Percentiles rank a stretch among this genome's conserved stretches.
Conservation (phyloP, 2,329 filamentous ascomycete species). For the Cucurbitaria berberidis region DNA sequence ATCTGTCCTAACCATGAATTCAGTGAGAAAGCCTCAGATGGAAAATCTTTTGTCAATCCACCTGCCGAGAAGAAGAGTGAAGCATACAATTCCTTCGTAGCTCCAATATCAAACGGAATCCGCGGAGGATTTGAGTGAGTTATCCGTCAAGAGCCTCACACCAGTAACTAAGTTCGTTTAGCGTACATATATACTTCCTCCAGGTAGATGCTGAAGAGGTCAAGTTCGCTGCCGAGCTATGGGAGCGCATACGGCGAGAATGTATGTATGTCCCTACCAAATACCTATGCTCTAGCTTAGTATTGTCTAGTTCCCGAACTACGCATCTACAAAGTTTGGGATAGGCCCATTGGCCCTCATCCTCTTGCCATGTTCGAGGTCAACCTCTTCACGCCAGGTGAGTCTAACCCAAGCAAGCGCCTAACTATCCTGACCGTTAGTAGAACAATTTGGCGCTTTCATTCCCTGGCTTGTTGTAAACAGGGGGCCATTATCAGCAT, state of each 20-base stretch:
- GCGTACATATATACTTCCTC: conserved; percentile 81
- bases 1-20: conserved; percentile 8
- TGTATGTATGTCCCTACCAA: conserved; percentile 56
- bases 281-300: conserved; percentile 6
- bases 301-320: conserved; percentile 75
- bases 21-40: conserved; percentile 70
- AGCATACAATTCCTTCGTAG: conserved; percentile 72
- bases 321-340: conserved; percentile 79
- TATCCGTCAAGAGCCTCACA: not conserved
- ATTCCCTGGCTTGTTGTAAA: conserved; percentile 84
- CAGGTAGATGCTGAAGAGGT: conserved; percentile 66
- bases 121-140: conserved; percentile 75
- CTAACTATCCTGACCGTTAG: not conserved
- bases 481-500: conserved; percentile 76
- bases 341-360: conserved; percentile 80
- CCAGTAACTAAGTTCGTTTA: conserved; percentile 10
- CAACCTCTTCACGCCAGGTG: conserved; percentile 76
- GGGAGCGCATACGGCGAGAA: conserved; percentile 79
- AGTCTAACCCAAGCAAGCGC: not conserved
- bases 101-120: conserved; percentile 69
- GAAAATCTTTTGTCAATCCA: conserved; percentile 77
- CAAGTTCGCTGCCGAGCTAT: conserved; percentile 73
- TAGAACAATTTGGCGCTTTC: conserved; percentile 85
- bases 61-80: conserved; percentile 65
- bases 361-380: conserved; percentile 91